A percentile compares a stretch with the other conserved stretches of the same genome.
phyloP scores from a whole-genome alignment of 257 asterid genomes.

The Coffea canephora region DNA sequence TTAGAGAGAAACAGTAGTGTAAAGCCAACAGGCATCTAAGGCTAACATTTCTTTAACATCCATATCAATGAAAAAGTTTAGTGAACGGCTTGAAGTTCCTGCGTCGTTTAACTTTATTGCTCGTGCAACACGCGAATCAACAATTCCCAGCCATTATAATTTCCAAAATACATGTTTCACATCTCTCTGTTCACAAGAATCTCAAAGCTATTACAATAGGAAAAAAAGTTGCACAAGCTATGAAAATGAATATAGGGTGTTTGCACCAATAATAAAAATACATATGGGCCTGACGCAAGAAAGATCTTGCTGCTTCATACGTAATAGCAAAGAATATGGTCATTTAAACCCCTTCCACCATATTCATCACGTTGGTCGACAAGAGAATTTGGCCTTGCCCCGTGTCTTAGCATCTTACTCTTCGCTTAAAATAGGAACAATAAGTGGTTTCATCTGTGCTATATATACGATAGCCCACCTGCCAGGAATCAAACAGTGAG shows the following conservation, averaged over 20 bases:
- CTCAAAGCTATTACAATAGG: neutral
- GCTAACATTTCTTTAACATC: too few species aligned
- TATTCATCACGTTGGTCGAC: slow-evolving; percentile 9
- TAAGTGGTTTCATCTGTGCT: slow-evolving; percentile 90
- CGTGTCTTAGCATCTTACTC: slow-evolving; percentile 34
- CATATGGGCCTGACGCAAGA: slow-evolving; percentile 23
- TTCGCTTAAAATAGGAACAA: slow-evolving; percentile 77
- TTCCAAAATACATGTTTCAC: slow-evolving; percentile 10
- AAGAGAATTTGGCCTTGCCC: slow-evolving; percentile 19
- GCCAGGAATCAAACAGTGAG: slow-evolving; percentile 15
- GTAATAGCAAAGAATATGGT: slow-evolving; percentile 8
- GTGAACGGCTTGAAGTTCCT: neutral
- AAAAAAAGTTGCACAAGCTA: slow-evolving; percentile 4
- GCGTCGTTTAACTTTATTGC: neutral
- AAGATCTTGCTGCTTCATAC: slow-evolving; percentile 5
- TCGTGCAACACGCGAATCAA: neutral
- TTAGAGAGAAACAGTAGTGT: too few species aligned
- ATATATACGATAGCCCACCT: slow-evolving; percentile 96
- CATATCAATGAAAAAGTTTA: neutral
- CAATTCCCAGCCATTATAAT: neutral
- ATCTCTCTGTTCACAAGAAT: neutral
- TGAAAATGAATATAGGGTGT: slow-evolving; percentile 16
- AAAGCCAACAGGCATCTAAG: too few species aligned
- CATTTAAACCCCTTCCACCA: slow-evolving; percentile 10
- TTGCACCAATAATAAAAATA: slow-evolving; percentile 11